Evolutionary conservation across 2,329 filamentous ascomycete species (phyloP), one percentile per base, ranked within the genome.

Genomic region (Cordyceps militaris): DNA sequence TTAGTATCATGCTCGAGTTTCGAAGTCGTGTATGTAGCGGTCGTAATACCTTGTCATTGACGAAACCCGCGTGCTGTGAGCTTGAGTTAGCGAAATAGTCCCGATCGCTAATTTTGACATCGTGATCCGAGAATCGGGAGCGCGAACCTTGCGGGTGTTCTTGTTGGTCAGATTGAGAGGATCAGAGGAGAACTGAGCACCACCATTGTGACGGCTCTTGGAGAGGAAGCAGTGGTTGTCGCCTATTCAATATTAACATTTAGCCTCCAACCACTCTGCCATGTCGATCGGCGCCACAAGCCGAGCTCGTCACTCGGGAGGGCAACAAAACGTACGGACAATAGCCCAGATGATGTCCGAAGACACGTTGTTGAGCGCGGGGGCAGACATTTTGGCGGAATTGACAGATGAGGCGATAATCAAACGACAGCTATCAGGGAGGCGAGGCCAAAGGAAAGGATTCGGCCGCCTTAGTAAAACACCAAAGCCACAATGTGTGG

Each of bases 281-380:
- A 26, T 44, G 26, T 51, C n/a, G 36, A 32, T 14, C 8, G 8
- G n/a, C 38, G 42, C 21, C 42, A 11, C 19, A 48, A 23, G 24
- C 38, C n/a, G 42, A 48, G 23, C 3, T 23, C 30, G 28, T 30
- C 19, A 23, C n/a, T 23, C 19, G 53, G 16, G 3, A 30, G 19
- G n/a, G 36, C 21, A 26, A 19, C 7, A 21, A 40, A 40, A 56
- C 91, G 77, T 86, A 97, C 92, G 90, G 83, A 87, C 86, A 76
- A 95, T 80, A 84, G 93, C 88, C 93, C 93, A 97, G 82, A 96
- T 80, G 70, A 97, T 83, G 79, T 97, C 92, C 73, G 86, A 78
- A 75, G 91, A 95, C 73, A 96, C 82, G 81, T 91, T 90, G 70
- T 85, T 76, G 68, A 83, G 79, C 60, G 69, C 75, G 77, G 69